A percentile compares a stretch with the other conserved stretches of the same genome.
Evolutionary conservation across 768 basidiomycete species (phyloP).

Genomic region (Kwoniella shandongensis): DNA sequence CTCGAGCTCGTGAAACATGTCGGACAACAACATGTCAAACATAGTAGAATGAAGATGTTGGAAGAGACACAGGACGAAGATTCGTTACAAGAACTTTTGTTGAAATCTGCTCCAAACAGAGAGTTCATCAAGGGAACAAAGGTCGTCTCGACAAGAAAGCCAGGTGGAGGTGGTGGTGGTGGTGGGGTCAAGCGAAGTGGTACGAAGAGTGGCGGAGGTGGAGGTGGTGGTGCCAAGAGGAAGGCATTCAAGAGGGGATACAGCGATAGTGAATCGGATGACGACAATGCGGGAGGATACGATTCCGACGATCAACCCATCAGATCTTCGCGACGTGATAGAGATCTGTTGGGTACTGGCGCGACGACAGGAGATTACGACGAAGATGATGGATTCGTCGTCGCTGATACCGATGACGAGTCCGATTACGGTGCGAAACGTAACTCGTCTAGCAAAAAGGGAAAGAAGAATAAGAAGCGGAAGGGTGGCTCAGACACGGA

Average conservation of each 20-base stretch:
- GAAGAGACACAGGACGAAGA: constrained; percentile 33
- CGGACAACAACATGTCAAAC: constrained; percentile 47
- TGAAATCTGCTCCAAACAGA: constrained; percentile 18
- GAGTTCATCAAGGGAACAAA: constrained; percentile 18
- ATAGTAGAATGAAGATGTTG: constrained; percentile 39
- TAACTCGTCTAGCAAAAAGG: constrained; percentile 7
- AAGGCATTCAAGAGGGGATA: constrained; percentile 13
- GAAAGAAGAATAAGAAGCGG: constrained; percentile 20
- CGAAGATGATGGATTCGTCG: constrained; percentile 52
- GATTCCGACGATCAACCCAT: constrained; percentile 9
- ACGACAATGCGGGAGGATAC: constrained; percentile 14
- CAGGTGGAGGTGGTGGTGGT: constrained; percentile 18
- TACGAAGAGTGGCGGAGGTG: constrained; percentile 7
- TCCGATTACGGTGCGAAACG: constrained; percentile 14
- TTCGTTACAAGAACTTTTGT: constrained; percentile 22
- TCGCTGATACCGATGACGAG: constrained; percentile 43
- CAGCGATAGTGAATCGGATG: constrained; percentile 14
- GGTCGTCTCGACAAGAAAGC: background rate
- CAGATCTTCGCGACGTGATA: background rate
- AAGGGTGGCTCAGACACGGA: constrained; percentile 29
- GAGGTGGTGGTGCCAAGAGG: constrained; percentile 1
- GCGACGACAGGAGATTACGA: constrained; percentile 38
- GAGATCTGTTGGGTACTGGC: constrained; percentile 3
- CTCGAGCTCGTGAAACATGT: constrained; percentile 42
- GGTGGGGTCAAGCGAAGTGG: constrained; percentile 16